Evolutionary conservation across 805 yeast species (phyloP), one percentile per base, ranked within the genome.

Genomic region (Saccharomycopsis fermentans): DNA sequence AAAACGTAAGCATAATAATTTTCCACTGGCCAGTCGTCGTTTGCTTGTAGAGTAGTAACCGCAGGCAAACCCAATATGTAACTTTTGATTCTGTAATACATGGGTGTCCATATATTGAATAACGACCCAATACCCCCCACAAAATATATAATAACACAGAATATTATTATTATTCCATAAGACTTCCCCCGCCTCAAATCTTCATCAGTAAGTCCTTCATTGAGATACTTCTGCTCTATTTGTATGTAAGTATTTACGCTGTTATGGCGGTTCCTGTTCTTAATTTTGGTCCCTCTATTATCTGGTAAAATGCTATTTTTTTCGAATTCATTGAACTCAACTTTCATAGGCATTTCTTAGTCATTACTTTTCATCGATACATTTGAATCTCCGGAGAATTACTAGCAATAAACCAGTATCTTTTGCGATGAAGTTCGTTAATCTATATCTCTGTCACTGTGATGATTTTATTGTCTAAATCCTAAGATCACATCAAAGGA

Each of bases 21-120:
- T 14, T 66, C 66, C 11, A 75, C 65, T 1, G 77, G 77, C 60
- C 69, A 70, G 35, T 74, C 77, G 36, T 37, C 29, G 36, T 56
- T 55, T 17, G 29, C 56, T 14, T 40, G 9, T 9, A 9, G 39
- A 26, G 36, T 27, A 3, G 17, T 24, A 6, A 17, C 35, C 4
- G 29, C 9, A 50, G 37, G 37, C 21, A 27, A 19, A 27, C 11
- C 6, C 17, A 27, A 29, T 16, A 50, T n/a, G 2, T 17, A 29
- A 16, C 37, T 16, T 54, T 37, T 26, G 26, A 26, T 17, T 26
- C 16, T 27, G 17, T 37, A 16, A 24, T 36, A 26, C 50, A 36
- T 29, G 9, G 48, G 35, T n/a, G 12, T n/a, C 60, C 62, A 55
- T n/a, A 60, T 24, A 32, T 60, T 54, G 47, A 60, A 60, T 21